phyloP scores from a whole-genome alignment of 2,329 filamentous ascomycete species.

The Chaetomiaceae sp. region DNA sequence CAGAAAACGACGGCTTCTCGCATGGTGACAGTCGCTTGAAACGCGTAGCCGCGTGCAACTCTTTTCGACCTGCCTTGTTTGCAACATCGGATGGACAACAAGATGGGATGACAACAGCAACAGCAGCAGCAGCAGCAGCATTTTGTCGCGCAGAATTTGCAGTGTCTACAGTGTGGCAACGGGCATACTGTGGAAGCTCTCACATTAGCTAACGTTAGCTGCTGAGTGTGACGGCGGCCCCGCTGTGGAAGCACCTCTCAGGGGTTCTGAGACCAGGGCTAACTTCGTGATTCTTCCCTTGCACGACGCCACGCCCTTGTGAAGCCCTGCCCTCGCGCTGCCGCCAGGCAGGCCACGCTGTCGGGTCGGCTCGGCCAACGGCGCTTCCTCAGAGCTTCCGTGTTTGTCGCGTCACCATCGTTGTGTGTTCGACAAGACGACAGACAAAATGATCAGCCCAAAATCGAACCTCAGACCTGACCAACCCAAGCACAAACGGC shows the following conservation, averaged over 20 bases:
- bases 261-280: not conserved
- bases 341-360: not conserved
- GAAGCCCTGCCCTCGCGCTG: too few species aligned
- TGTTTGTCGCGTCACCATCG: not conserved
- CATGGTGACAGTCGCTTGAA: not conserved
- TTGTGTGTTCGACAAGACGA: not conserved
- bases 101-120: not conserved
- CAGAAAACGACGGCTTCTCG: not conserved
- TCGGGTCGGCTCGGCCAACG: not conserved
- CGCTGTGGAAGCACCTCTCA: not conserved
- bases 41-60: not conserved
- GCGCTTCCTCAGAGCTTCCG: not conserved
- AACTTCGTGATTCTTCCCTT: not conserved
- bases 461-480: not conserved
- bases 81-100: not conserved
- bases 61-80: too few species aligned
- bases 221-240: not conserved
- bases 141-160: not conserved
- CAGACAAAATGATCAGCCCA: too few species aligned
- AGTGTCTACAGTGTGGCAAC: not conserved
- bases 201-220: not conserved
- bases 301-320: not conserved
- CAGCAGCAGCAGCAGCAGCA: not conserved
- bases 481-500: not conserved
- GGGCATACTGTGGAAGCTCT: not conserved